These are phyloP conservation scores for Fusarium brevicatenulatum DNA, from an alignment of 2,329 filamentous ascomycete genomes.

Conservation along the genomic window DNA sequence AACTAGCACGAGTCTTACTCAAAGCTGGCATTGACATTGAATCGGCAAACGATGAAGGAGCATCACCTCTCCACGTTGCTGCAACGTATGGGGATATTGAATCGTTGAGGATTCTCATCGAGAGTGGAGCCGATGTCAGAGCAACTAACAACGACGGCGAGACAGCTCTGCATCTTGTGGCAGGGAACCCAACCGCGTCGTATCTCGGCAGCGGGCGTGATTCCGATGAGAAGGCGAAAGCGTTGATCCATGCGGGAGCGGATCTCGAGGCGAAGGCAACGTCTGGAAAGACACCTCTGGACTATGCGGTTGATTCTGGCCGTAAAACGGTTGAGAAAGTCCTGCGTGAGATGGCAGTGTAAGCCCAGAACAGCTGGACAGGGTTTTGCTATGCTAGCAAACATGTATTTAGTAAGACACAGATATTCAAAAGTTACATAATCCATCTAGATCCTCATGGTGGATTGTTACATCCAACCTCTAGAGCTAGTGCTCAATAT, in stretches of 20 bases:
- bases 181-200: neutral
- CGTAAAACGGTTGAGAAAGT: too few species aligned
- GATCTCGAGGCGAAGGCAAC: neutral
- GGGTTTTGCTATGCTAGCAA: too few species aligned
- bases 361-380: too few species aligned
- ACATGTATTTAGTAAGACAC: too few species aligned
- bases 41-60: neutral
- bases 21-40: neutral
- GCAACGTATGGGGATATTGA: neutral
- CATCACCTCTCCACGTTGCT: neutral
- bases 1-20: neutral
- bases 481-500: too few species aligned
- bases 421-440: too few species aligned
- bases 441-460: too few species aligned
- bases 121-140: neutral
- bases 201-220: rapidly evolving
- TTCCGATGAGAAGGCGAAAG: neutral
- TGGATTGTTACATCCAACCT: too few species aligned
- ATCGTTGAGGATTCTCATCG: rapidly evolving
- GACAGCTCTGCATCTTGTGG: neutral
- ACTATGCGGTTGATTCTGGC: neutral
- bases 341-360: too few species aligned
- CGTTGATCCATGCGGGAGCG: neutral
- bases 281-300: neutral
- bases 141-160: neutral